Percentiles rank a stretch among this genome's conserved stretches.
These are phyloP conservation scores for Ustilago esculenta DNA, from an alignment of 1,284 basidiomycete genomes.

Conservation along the genomic window DNA sequence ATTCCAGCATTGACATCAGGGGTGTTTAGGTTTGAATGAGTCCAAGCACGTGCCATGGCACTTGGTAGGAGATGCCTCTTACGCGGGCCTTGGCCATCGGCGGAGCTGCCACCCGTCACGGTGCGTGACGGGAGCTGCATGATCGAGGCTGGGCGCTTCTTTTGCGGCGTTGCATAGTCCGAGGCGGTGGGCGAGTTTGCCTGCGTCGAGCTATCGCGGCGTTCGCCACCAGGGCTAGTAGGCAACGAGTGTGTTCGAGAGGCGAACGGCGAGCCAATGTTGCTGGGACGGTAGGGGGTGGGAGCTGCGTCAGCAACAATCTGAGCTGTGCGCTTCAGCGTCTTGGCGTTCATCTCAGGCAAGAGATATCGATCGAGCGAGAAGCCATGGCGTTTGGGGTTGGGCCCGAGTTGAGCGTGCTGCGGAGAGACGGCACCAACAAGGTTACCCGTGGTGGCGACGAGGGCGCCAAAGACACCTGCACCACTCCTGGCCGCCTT, in stretches of 20 bases:
- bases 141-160: conserved; percentile 43
- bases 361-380: conserved; percentile 73
- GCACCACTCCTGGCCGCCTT: conserved; percentile 72
- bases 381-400: conserved; percentile 76
- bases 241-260: conserved; percentile 43
- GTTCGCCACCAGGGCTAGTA: conserved; percentile 29
- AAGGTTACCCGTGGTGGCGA: conserved; percentile 76
- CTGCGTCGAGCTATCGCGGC: conserved; percentile 38
- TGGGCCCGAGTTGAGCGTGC: conserved; percentile 72
- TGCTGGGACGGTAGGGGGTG: conserved; percentile 38
- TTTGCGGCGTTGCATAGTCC: conserved; percentile 37
- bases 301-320: conserved; percentile 64
- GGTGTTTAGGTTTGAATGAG: conserved; percentile 52
- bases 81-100: conserved; percentile 18
- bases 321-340: conserved; percentile 62
- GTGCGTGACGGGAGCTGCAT: conserved; percentile 44
- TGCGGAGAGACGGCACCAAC: conserved; percentile 64
- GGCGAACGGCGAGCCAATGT: conserved; percentile 29
- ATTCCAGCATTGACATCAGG: conserved; percentile 41
- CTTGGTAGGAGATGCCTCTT: conserved; percentile 23
- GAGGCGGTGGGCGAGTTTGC: conserved; percentile 37
- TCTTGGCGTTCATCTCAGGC: conserved; percentile 66
- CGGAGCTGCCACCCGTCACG: conserved; percentile 38
- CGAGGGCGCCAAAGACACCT: conserved; percentile 78
- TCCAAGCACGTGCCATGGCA: conserved; percentile 43